A percentile compares a stretch with the other conserved stretches of the same genome.
These are phyloP conservation scores for Thermothelomyces thermophilus DNA, from an alignment of 2,329 filamentous ascomycete species.

Conservation along the genomic window DNA sequence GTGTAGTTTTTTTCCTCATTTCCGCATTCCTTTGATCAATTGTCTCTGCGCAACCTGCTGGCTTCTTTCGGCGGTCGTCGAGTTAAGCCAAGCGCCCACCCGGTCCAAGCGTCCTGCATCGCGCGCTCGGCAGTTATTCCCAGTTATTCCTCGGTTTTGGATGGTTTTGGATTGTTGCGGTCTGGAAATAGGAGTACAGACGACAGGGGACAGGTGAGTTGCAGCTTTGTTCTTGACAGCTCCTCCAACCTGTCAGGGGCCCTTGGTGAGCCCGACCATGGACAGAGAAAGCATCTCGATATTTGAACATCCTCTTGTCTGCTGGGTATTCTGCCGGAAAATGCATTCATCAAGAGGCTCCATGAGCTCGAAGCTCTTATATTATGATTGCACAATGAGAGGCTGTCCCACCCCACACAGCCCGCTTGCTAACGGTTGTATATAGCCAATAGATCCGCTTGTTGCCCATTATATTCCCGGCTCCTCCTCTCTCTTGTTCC, in stretches of 20 bases:
- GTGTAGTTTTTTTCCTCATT: background rate
- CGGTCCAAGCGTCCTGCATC: slow-evolving; percentile 11
- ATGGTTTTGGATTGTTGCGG: no score
- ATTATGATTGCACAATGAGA: no score
- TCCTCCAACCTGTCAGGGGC: background rate
- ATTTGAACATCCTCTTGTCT: background rate
- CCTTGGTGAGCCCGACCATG: background rate
- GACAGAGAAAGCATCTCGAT: no score
- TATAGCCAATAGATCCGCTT: background rate
- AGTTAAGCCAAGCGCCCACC: background rate
- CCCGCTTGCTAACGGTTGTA: no score
- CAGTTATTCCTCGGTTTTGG: no score
- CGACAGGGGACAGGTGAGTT: slow-evolving; percentile 12
- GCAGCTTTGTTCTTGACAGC: slow-evolving; percentile 1
- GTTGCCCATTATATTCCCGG: slow-evolving; percentile 4
- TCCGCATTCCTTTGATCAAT: background rate
- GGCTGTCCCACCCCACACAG: no score
- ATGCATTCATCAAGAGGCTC: background rate
- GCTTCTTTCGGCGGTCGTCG: background rate
- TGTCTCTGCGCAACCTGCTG: background rate
- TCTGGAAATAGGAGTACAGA: slow-evolving; percentile 7
- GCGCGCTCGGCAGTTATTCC: background rate
- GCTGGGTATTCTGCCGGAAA: background rate
- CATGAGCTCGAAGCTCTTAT: background rate
- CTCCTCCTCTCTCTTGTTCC: background rate